These are phyloP conservation scores for Cyclotella kingstonii DNA, from an alignment of 108 stramenopile species.

Conservation along the genomic window DNA sequence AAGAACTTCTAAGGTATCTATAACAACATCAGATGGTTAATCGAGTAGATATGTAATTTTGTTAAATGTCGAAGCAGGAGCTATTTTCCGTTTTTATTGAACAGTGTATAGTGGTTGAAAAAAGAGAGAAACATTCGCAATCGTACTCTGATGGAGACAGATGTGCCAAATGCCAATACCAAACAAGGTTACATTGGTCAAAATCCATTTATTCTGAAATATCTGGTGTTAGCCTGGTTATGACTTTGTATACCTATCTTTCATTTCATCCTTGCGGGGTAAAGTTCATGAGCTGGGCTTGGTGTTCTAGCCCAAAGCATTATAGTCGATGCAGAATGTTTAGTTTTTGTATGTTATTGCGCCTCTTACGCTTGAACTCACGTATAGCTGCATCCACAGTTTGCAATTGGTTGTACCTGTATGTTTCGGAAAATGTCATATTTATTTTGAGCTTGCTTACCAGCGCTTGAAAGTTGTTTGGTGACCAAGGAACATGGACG, in stretches of 20 bases:
- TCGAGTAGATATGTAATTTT: no score
- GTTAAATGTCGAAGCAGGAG: no score
- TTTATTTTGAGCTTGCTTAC: neutral
- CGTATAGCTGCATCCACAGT: conserved; percentile 5
- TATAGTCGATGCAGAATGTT: conserved; percentile 20
- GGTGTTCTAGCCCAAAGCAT: conserved; percentile 23
- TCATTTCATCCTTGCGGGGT: neutral
- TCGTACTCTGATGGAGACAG: conserved; percentile 8
- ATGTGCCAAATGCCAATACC: conserved; percentile 26
- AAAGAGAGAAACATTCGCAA: no score
- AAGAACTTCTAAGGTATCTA: no score
- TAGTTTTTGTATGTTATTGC: neutral
- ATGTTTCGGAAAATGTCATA: conserved; percentile 3
- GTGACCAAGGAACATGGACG: neutral
- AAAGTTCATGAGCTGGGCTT: conserved; percentile 16
- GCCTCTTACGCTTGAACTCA: conserved; percentile 8
- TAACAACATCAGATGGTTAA: no score
- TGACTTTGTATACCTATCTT: conserved; percentile 11
- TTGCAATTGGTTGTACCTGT: conserved; percentile 1
- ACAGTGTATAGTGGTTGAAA: no score
- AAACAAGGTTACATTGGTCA: conserved; percentile 38
- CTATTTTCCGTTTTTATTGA: no score
- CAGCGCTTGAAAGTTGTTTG: neutral
- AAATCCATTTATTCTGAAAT: conserved; percentile 50
- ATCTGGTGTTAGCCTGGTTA: conserved; percentile 36